Evolutionary conservation across 2,329 filamentous ascomycete genomes (phyloP).

Genomic region (Exophiala sp.): DNA sequence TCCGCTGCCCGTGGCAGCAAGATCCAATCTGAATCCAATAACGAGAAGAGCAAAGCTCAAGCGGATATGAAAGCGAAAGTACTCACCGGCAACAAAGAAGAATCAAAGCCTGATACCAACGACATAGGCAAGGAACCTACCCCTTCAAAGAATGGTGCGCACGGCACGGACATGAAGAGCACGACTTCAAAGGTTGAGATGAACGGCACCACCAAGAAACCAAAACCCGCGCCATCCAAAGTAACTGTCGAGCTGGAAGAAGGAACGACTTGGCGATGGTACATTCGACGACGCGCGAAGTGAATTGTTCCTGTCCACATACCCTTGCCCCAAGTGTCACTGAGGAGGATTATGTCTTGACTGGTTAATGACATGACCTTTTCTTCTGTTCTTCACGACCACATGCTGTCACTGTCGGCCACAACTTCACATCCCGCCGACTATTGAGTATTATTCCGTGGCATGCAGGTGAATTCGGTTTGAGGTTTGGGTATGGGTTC

Average conservation of each 20-base stretch:
- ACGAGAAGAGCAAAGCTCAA: slow-evolving; percentile 1
- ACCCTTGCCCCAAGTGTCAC: no score
- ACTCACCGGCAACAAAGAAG: background rate
- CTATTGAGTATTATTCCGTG: no score
- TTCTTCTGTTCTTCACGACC: no score
- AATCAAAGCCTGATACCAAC: background rate
- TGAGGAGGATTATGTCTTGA: no score
- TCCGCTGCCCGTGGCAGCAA: background rate
- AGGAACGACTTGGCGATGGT: slow-evolving; percentile 20
- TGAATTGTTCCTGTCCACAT: no score
- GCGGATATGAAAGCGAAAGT: background rate
- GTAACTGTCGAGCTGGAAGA: slow-evolving; percentile 22
- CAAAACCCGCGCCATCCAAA: slow-evolving; percentile 1
- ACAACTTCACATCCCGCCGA: no score
- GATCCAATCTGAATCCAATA: slow-evolving; percentile 1
- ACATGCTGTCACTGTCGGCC: no score
- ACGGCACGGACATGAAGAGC: background rate
- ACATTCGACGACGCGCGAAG: slow-evolving; percentile 16
- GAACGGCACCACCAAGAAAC: background rate
- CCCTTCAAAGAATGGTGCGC: background rate
- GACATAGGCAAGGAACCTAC: background rate
- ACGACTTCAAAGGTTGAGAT: no score
- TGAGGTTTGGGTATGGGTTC: no score
- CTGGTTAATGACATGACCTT: no score
- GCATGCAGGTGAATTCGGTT: no score